These are phyloP conservation scores for Fusarium sp. DNA, from an alignment of 2,329 filamentous ascomycete species.

Conservation along the genomic window DNA sequence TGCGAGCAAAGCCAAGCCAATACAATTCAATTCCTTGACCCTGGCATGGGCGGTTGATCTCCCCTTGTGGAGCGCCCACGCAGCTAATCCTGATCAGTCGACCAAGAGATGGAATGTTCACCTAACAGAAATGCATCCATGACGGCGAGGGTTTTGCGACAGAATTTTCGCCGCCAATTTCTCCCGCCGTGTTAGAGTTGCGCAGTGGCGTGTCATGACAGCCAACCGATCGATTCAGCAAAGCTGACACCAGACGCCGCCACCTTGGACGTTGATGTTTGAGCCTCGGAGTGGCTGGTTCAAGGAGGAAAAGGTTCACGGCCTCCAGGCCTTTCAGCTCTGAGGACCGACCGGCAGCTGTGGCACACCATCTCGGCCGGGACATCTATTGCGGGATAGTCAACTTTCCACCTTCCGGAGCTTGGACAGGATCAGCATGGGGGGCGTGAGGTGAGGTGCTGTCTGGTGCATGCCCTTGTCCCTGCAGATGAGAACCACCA, in stretches of 20 bases:
- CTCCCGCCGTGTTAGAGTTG: constrained; percentile 35
- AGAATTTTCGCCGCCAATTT: background rate
- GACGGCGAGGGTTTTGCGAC: constrained; percentile 3
- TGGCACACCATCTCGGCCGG: constrained; percentile 38
- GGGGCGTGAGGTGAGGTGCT: constrained; percentile 22
- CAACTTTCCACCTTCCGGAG: constrained; percentile 12
- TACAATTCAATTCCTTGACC: constrained; percentile 5
- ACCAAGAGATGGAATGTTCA: constrained; percentile 11
- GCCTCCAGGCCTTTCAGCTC: background rate
- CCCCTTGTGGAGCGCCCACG: constrained; percentile 18
- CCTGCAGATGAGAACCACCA: constrained; percentile 25
- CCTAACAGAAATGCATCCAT: constrained; percentile 17
- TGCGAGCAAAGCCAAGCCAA: background rate
- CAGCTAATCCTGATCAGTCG: constrained; percentile 24
- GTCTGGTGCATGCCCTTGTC: constrained; percentile 32
- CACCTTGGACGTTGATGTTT: constrained; percentile 21
- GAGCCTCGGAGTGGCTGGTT: constrained; percentile 25
- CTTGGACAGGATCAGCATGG: constrained; percentile 18
- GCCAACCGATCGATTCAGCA: constrained; percentile 23
- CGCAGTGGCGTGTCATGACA: constrained; percentile 21
- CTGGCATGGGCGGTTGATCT: constrained; percentile 16
- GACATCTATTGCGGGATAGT: constrained; percentile 34
- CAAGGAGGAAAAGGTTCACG: background rate
- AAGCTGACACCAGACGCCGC: constrained; percentile 19
- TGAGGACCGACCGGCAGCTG: constrained; percentile 6